These are phyloP conservation scores for Aspergillus sp. DNA, from an alignment of 2,329 filamentous ascomycete genomes.

Conservation along the genomic window DNA sequence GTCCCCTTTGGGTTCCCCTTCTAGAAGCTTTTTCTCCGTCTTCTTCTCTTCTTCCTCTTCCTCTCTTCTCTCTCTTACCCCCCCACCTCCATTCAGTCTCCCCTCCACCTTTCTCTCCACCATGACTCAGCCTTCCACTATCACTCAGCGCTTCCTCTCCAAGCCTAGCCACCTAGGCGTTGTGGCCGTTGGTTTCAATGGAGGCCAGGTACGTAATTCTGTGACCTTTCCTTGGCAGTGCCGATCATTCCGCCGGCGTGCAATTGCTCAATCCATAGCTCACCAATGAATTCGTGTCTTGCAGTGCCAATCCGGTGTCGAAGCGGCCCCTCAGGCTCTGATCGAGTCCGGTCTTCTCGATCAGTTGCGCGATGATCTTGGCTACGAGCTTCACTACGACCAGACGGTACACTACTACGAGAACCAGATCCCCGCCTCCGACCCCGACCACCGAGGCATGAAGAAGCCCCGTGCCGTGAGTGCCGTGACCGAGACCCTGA, in stretches of 20 bases:
- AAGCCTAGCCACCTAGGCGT: constrained; percentile 79
- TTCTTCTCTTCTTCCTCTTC: neutral
- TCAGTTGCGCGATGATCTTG: constrained; percentile 80
- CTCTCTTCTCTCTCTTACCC: neutral
- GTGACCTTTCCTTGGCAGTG: constrained; percentile 6
- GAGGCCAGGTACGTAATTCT: constrained; percentile 72
- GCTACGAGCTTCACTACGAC: constrained; percentile 85
- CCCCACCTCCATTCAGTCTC: neutral
- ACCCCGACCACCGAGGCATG: constrained; percentile 86
- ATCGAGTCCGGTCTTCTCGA: constrained; percentile 83
- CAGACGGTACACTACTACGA: constrained; percentile 77
- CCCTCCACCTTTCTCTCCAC: constrained; percentile 9
- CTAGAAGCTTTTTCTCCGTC: constrained; percentile 14
- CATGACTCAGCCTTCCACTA: constrained; percentile 59
- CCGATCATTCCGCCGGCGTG: constrained; percentile 11
- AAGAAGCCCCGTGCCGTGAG: constrained; percentile 88
- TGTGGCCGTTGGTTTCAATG: constrained; percentile 93
- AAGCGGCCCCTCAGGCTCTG: constrained; percentile 83
- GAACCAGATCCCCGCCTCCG: constrained; percentile 66
- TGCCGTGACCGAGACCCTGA: constrained; percentile 77
- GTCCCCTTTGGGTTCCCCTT: constrained; percentile 15
- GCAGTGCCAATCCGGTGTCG: constrained; percentile 86
- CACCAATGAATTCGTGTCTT: neutral
- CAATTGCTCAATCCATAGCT: constrained; percentile 1
- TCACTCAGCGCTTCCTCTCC: constrained; percentile 73